These are phyloP conservation scores for Ceratocystis alfenasii DNA, from an alignment of 2,329 filamentous ascomycete species.

Conservation along the genomic window DNA sequence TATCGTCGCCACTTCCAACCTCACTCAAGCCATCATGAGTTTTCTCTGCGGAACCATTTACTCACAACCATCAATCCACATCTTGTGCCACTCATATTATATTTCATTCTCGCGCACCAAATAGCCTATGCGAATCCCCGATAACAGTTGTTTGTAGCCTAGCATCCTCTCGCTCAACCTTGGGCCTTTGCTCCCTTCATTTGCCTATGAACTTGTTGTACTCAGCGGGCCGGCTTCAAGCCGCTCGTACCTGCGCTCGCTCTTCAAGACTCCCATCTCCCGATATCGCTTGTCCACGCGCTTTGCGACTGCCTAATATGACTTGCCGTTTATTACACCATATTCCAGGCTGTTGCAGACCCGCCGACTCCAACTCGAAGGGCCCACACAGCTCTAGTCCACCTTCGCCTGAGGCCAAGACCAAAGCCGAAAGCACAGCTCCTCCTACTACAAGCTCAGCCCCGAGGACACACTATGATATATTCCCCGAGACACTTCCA, in stretches of 20 bases:
- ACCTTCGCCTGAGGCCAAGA: not conserved
- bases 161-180: not conserved
- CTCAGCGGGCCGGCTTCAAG: constrained; percentile 10
- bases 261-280: not conserved
- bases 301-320: not conserved
- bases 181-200: not conserved
- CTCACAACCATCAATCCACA: not conserved
- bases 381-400: not conserved
- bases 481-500: constrained; percentile 74
- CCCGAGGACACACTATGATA: constrained; percentile 58
- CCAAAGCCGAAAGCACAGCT: not conserved
- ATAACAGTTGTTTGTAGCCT: not conserved
- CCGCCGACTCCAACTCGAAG: constrained; percentile 20
- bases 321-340: not conserved
- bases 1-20: not conserved
- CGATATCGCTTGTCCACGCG: not conserved
- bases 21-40: not conserved
- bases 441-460: not conserved
- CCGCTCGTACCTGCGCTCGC: constrained; percentile 7
- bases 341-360: constrained; percentile 21
- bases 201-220: constrained; percentile 10
- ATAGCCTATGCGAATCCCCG: not conserved
- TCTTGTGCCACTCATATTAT: not conserved
- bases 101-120: not conserved
- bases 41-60: not conserved